A percentile compares a stretch with the other conserved stretches of the same genome.
These are phyloP conservation scores for Fusarium anthophilum DNA, from an alignment of 2,329 filamentous ascomycete species.

Conservation along the genomic window DNA sequence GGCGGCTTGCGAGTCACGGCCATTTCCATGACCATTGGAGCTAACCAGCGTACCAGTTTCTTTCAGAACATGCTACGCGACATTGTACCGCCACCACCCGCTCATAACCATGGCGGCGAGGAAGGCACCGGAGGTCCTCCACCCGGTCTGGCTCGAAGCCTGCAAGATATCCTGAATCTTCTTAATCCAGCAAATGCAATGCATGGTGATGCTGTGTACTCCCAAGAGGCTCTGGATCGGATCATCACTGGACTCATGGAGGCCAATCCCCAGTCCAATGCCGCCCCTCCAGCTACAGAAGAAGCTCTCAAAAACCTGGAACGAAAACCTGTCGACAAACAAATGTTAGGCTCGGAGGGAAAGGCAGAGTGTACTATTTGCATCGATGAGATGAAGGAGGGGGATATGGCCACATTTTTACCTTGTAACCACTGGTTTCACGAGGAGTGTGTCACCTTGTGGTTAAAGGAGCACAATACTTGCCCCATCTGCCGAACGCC, in stretches of 20 bases:
- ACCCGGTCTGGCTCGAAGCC: constrained; percentile 45
- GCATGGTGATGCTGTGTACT: constrained; percentile 85
- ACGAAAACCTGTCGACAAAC: constrained; percentile 73
- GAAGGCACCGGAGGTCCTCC: constrained; percentile 30
- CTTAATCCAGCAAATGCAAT: constrained; percentile 62
- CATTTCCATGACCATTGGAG: constrained; percentile 31
- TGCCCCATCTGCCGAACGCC: constrained; percentile 82
- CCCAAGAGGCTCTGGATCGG: constrained; percentile 88
- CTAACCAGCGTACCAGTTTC: constrained; percentile 54
- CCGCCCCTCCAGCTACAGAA: constrained; percentile 81
- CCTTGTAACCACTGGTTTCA: constrained; percentile 97
- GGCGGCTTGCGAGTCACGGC: constrained; percentile 29
- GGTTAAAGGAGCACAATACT: constrained; percentile 91
- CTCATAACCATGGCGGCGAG: constrained; percentile 30
- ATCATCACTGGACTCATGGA: constrained; percentile 92
- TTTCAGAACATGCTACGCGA: constrained; percentile 58
- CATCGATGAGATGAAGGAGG: constrained; percentile 82
- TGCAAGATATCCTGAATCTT: constrained; percentile 65
- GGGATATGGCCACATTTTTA: constrained; percentile 77
- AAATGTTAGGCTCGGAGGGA: constrained; percentile 72
- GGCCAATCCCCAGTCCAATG: constrained; percentile 77
- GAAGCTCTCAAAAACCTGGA: constrained; percentile 78
- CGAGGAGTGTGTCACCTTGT: constrained; percentile 79
- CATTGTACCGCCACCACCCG: constrained; percentile 45
- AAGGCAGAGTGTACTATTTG: constrained; percentile 94